Conservation (phyloP, 352 stramenopile species). For the Globisporangium spinosum region DNA sequence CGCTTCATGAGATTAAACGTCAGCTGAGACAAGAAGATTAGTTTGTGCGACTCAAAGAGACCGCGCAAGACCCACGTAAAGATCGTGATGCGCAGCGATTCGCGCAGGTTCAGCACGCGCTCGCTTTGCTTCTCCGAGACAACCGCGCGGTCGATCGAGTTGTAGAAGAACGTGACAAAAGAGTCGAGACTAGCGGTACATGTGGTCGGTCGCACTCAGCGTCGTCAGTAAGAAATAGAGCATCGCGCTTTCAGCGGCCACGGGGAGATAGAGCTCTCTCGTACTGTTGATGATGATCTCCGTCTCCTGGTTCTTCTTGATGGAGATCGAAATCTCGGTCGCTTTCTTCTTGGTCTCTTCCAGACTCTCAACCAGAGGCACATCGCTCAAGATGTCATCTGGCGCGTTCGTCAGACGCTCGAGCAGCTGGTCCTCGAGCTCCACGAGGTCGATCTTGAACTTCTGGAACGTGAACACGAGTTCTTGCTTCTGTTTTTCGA, state of each 20-base stretch:
- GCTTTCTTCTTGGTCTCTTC: conserved; percentile 96
- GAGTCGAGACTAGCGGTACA: conserved; percentile 98
- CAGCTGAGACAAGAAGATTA: conserved; percentile 96
- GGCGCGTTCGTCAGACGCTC: conserved; percentile 94
- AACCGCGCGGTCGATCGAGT: conserved; percentile 90
- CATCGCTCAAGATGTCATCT: conserved; percentile 95
- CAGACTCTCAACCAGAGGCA: conserved; percentile 94
- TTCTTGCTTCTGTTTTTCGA: conserved; percentile 93
- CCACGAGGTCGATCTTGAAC: conserved; percentile 97
- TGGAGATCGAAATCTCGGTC: conserved; percentile 93
- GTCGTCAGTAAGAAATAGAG: conserved; percentile 97
- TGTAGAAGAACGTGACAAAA: conserved; percentile 97
- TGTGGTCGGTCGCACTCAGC: conserved; percentile 94
- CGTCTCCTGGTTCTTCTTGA: conserved; percentile 93
- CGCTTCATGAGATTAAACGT: conserved; percentile 97
- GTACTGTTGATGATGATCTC: conserved; percentile 94
- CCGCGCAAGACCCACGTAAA: conserved; percentile 95
- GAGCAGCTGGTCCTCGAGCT: conserved; percentile 94
- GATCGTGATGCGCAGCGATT: conserved; percentile 94
- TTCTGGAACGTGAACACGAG: conserved; percentile 91
- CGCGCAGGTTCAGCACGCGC: conserved; percentile 90
- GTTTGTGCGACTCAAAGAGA: conserved; percentile 95
- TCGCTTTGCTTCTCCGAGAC: conserved; percentile 87
- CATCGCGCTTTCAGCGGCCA: conserved; percentile 95
- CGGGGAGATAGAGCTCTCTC: conserved; percentile 91